A percentile compares a stretch with the other conserved stretches of the same genome.
Conservation (phyloP, 805 yeast genomes). For the Candida oleophila region DNA sequence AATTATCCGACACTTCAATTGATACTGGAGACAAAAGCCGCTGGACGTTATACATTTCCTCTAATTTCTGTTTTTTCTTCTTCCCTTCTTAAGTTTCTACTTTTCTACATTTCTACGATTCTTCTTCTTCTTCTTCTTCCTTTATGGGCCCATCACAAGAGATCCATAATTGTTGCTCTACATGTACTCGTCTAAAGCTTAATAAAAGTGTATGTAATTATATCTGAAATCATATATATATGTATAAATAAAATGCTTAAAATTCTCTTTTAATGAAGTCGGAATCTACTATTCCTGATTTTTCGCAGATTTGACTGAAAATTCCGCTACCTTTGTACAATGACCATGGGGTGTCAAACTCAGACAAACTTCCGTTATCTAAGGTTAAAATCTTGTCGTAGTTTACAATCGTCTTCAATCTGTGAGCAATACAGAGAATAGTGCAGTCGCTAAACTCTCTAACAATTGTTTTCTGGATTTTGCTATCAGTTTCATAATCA, state of each 20-base stretch:
- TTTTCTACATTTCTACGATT: too few species aligned
- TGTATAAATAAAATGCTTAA: neutral
- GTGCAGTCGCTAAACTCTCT: constrained; percentile 71
- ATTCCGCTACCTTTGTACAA: constrained; percentile 54
- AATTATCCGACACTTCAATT: neutral
- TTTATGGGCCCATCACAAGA: too few species aligned
- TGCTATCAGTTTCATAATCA: constrained; percentile 83
- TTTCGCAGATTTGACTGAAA: constrained; percentile 71
- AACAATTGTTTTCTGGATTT: constrained; percentile 72
- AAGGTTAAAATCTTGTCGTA: constrained; percentile 79
- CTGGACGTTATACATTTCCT: too few species aligned
- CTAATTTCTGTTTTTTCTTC: too few species aligned
- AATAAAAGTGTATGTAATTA: neutral
- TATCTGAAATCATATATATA: neutral
- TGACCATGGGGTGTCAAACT: constrained; percentile 72
- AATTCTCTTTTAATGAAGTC: constrained; percentile 35
- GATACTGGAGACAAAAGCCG: neutral
- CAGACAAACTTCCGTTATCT: constrained; percentile 76
- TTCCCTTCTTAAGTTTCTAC: too few species aligned
- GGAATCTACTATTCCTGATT: constrained; percentile 39
- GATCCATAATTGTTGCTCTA: too few species aligned
- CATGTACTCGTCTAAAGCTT: too few species aligned
- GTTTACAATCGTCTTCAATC: constrained; percentile 70
- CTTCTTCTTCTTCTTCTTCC: too few species aligned
- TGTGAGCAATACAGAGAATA: constrained; percentile 83